Evolutionary conservation across 768 basidiomycete species (phyloP).

Genomic region (Lyophyllum atratum): DNA sequence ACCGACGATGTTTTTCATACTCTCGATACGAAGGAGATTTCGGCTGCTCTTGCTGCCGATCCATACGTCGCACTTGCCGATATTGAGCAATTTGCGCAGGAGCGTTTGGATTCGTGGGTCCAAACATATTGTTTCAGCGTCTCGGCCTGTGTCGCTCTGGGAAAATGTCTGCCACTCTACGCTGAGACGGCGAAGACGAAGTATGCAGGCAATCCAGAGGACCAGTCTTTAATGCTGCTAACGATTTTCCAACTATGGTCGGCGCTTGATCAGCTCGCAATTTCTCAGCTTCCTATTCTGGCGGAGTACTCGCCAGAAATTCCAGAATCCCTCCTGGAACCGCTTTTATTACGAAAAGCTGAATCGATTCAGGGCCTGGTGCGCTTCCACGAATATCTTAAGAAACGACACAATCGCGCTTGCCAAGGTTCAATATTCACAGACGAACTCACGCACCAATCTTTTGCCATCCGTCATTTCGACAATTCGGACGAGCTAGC

Average conservation of each 20-base stretch:
- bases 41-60: slow-evolving; percentile 7
- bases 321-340: slow-evolving; percentile 35
- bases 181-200: slow-evolving; percentile 20
- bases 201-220: slow-evolving; percentile 38
- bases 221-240: slow-evolving; percentile 44
- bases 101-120: slow-evolving; percentile 35
- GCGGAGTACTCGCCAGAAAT: slow-evolving; percentile 41
- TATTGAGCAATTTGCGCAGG: slow-evolving; percentile 34
- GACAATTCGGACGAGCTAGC: slow-evolving; percentile 19
- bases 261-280: slow-evolving; percentile 40
- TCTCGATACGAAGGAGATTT: neutral
- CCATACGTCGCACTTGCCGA: slow-evolving; percentile 30
- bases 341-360: slow-evolving; percentile 39
- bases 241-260: slow-evolving; percentile 51
- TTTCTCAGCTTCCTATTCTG: slow-evolving; percentile 38
- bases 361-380: slow-evolving; percentile 19
- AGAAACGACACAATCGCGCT: slow-evolving; percentile 21
- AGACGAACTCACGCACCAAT: slow-evolving; percentile 4
- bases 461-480: slow-evolving; percentile 40
- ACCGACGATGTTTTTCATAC: slow-evolving; percentile 14
- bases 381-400: slow-evolving; percentile 30
- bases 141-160: neutral
- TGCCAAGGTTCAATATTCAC: slow-evolving; percentile 34
- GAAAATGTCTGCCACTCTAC: slow-evolving; percentile 26
- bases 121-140: slow-evolving; percentile 9